These are phyloP conservation scores for Cladosporium colombiae DNA, from an alignment of 2,329 filamentous ascomycete genomes.

Conservation along the genomic window DNA sequence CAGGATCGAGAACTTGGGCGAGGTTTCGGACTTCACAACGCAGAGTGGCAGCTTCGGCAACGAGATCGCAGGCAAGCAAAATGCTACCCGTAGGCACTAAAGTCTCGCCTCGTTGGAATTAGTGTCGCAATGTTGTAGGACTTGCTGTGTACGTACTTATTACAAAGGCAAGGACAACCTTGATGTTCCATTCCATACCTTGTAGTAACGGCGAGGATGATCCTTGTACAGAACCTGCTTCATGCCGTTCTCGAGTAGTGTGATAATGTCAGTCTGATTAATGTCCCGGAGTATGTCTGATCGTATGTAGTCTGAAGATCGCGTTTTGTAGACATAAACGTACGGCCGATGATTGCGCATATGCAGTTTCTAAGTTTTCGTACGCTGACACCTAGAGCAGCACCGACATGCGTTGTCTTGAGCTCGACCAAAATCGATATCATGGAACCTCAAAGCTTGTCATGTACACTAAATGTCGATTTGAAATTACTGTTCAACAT, in stretches of 20 bases:
- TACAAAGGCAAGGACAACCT: neutral
- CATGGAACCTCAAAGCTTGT: too few species aligned
- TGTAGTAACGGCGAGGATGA: too few species aligned
- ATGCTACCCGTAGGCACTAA: neutral
- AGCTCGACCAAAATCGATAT: too few species aligned
- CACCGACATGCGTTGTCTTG: too few species aligned
- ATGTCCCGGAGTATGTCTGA: too few species aligned
- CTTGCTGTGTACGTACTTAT: neutral
- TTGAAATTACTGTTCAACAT: too few species aligned
- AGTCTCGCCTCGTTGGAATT: neutral
- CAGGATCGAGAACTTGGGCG: constrained; percentile 59
- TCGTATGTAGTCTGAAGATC: neutral
- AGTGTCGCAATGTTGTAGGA: too few species aligned
- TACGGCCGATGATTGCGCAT: too few species aligned
- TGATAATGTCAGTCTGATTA: neutral
- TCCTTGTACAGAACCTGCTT: neutral
- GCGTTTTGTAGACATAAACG: too few species aligned
- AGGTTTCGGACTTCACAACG: constrained; percentile 39
- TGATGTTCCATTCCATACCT: neutral
- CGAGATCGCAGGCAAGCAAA: neutral
- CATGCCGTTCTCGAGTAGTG: neutral
- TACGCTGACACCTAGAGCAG: too few species aligned
- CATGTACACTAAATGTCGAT: too few species aligned
- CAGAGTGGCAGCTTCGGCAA: constrained; percentile 32
- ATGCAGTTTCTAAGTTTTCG: too few species aligned